phyloP scores from a whole-genome alignment of 2,329 filamentous ascomycete genomes.

The Lizonia empirigonia region DNA sequence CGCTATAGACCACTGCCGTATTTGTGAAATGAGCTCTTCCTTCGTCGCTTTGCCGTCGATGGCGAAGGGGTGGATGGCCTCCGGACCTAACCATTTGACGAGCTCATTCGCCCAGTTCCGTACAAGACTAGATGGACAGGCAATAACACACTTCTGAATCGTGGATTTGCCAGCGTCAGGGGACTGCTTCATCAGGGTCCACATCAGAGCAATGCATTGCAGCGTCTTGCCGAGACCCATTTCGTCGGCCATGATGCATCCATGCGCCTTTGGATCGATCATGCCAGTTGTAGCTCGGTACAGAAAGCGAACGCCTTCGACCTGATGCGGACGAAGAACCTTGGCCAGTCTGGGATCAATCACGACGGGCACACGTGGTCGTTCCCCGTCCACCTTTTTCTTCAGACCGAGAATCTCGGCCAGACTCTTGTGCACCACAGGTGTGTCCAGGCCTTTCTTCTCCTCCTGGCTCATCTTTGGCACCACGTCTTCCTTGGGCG shows the following conservation, averaged over 20 bases:
- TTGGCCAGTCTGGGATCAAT: conserved; percentile 91
- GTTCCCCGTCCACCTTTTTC: conserved; percentile 82
- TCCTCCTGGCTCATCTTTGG: conserved; percentile 56
- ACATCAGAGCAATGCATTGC: conserved; percentile 95
- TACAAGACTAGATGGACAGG: conserved; percentile 93
- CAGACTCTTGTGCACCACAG: conserved; percentile 90
- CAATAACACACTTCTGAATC: conserved; percentile 96
- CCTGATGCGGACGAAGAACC: conserved; percentile 91
- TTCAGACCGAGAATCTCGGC: conserved; percentile 94
- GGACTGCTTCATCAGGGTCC: conserved; percentile 95
- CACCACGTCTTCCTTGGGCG: conserved; percentile 52
- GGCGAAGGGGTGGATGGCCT: conserved; percentile 90
- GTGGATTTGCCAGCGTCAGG: conserved; percentile 92
- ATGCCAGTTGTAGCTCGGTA: conserved; percentile 94
- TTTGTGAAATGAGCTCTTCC: conserved; percentile 85
- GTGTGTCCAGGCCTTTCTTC: conserved; percentile 68
- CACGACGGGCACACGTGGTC: conserved; percentile 92
- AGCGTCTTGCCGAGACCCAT: conserved; percentile 98
- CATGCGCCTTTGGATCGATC: conserved; percentile 90
- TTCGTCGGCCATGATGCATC: conserved; percentile 99
- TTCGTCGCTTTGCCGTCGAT: conserved; percentile 97
- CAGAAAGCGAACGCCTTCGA: conserved; percentile 97
- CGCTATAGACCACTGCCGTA: conserved; percentile 93
- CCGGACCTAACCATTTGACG: conserved; percentile 92
- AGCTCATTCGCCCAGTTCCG: conserved; percentile 98